Evolutionary conservation across 2,329 filamentous ascomycete genomes (phyloP).

Genomic region (Cladophialophora bantiana): DNA sequence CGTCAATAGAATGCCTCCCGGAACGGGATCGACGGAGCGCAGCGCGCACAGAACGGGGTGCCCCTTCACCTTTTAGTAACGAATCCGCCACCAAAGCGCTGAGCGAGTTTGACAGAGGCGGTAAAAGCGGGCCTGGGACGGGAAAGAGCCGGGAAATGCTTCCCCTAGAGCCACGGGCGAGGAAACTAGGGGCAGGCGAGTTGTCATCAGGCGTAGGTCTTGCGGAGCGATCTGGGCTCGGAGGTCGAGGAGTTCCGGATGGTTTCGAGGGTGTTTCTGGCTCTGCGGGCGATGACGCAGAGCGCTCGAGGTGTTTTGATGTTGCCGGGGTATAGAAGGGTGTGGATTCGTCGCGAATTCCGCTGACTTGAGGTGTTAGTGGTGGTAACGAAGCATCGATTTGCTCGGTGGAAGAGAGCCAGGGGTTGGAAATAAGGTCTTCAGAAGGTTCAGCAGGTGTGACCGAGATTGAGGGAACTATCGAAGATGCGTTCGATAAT

Average conservation of each 20-base stretch:
- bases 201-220: constrained; percentile 31
- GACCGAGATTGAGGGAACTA: constrained; percentile 37
- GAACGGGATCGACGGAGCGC: constrained; percentile 34
- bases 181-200: constrained; percentile 41
- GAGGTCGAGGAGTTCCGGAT: constrained; percentile 27
- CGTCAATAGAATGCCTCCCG: constrained; percentile 24
- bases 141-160: constrained; percentile 58
- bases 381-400: constrained; percentile 26
- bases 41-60: constrained; percentile 30
- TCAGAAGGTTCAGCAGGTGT: constrained; percentile 36
- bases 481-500: constrained; percentile 29
- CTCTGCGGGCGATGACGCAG: constrained; percentile 34
- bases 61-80: constrained; percentile 63
- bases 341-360: constrained; percentile 25
- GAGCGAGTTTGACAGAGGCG: constrained; percentile 66
- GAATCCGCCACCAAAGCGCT: constrained; percentile 71
- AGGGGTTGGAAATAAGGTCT: constrained; percentile 28
- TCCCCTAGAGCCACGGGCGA: constrained; percentile 49
- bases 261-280: constrained; percentile 34
- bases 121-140: constrained; percentile 64
- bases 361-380: constrained; percentile 27
- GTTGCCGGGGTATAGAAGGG: constrained; percentile 37
- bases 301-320: constrained; percentile 30
- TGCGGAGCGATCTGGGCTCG: constrained; percentile 32
- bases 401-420: constrained; percentile 31